Evolutionary conservation across 2,329 filamentous ascomycete species (phyloP), one percentile per base, ranked within the genome.

Genomic region (Chaetomium sp.): DNA sequence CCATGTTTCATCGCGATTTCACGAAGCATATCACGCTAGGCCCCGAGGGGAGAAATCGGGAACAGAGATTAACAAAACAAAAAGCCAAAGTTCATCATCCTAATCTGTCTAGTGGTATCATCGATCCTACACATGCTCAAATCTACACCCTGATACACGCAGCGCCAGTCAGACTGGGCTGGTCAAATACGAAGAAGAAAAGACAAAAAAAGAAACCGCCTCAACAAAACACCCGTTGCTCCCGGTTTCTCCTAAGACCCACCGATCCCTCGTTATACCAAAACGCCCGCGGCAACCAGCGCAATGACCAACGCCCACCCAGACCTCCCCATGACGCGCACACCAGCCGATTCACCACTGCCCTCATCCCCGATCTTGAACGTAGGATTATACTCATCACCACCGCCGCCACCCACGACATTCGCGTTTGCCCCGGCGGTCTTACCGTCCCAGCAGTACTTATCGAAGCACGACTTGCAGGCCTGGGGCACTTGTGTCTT

Each of bases 381-480:
- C 5, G 38, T 52, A 1, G 71, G 71, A 58, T 66, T 54, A 52
- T 73, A 74, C 35, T 43, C 49, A 33, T 58, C 61, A 10, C 51
- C 44, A 6, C 59, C 57, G 33, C 60, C 61, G 6, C 50, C 44
- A 5, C 57, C 51, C 45, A 64, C 59, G 45, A 35, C 14, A 6
- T 46, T 38, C 3, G 57, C 55, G 53, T 62, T 55, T 44, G n/a
- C 32, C 6, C 55, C 57, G 51, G 68, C 67, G 14, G 66, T 43
- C 1, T 81, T 88, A n/a, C 94, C 94, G 69, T 96, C 82, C 94
- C 94, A 99, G 79, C 94, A 99, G 74, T 96, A 96, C 19, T 76
- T 71, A 10, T 76, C 62, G 71, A 96, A 97, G 74, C 94, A 99
- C 49, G 78, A 66, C 44, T 73, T 76, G 74, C 94, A 99, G 8